These are phyloP conservation scores for Gamarada debralockiae DNA, from an alignment of 495 filamentous ascomycete genomes.

Conservation along the genomic window DNA sequence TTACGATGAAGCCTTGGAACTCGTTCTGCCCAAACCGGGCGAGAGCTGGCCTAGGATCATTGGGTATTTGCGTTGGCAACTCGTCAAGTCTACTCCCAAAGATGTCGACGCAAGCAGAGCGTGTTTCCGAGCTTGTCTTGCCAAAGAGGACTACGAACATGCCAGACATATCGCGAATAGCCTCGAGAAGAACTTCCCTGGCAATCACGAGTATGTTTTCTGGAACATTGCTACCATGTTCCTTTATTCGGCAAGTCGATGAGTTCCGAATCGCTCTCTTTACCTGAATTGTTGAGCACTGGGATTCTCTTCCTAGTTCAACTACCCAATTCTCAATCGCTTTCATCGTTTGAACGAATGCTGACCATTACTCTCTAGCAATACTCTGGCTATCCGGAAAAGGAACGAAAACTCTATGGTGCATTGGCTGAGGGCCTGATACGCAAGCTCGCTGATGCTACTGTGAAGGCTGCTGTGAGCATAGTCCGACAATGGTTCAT, in stretches of 20 bases:
- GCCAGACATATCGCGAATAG: conserved; percentile 43
- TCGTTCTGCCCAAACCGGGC: conserved; percentile 5
- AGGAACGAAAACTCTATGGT: conserved; percentile 19
- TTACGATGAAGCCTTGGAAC: conserved; percentile 20
- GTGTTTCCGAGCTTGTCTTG: conserved; percentile 48
- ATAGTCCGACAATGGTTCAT: background rate
- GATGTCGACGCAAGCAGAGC: conserved; percentile 43
- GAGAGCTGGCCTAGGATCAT: conserved; percentile 28
- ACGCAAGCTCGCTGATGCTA: conserved; percentile 19
- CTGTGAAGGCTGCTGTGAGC: conserved; percentile 11
- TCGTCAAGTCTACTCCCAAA: conserved; percentile 46
- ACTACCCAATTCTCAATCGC: background rate
- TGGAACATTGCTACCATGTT: conserved; percentile 26
- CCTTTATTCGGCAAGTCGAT: conserved; percentile 19
- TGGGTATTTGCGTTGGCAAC: conserved; percentile 47
- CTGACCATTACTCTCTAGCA: conserved; percentile 3
- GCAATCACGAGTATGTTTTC: conserved; percentile 23
- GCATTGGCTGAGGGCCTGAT: conserved; percentile 20
- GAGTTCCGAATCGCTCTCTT: background rate
- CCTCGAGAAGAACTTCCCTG: conserved; percentile 24
- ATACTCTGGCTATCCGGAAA: conserved; percentile 17
- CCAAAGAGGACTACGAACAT: conserved; percentile 46
- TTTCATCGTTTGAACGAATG: background rate
- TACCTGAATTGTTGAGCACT: no score
- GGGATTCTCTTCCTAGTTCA: no score